These are phyloP conservation scores for Coniochaeta prunicola DNA, from an alignment of 2,329 filamentous ascomycete species.

Conservation along the genomic window DNA sequence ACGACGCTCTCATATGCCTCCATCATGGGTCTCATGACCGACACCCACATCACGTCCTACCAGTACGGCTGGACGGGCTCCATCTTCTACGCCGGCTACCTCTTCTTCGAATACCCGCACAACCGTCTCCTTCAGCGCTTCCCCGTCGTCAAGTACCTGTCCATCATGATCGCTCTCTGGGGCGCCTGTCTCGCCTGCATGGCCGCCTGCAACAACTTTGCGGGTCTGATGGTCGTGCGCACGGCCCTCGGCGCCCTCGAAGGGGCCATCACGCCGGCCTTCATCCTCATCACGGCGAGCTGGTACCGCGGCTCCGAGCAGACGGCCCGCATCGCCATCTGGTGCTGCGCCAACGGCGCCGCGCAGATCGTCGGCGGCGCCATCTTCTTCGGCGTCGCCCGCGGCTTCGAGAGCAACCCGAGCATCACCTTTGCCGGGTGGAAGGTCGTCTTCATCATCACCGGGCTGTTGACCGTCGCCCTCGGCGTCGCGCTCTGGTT, in stretches of 20 bases:
- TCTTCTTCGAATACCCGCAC: conserved; percentile 18
- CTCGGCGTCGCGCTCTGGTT: neutral
- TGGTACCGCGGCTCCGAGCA: neutral
- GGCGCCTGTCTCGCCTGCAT: neutral
- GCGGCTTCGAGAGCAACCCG: neutral
- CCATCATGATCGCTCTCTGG: neutral
- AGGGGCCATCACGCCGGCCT: neutral
- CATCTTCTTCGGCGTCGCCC: neutral
- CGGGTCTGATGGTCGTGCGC: neutral
- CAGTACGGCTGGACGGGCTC: conserved; percentile 32
- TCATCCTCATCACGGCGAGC: neutral
- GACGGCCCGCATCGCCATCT: neutral
- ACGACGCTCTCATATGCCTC: conserved; percentile 56
- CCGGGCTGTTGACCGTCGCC: neutral
- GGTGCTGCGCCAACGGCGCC: neutral
- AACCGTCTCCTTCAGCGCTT: conserved; percentile 23
- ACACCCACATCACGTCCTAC: conserved; percentile 47
- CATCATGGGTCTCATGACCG: conserved; percentile 55
- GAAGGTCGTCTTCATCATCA: neutral
- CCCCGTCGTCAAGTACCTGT: conserved; percentile 22
- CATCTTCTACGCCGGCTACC: conserved; percentile 46
- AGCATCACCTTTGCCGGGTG: neutral
- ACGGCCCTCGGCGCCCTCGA: neutral
- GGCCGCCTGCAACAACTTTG: neutral
- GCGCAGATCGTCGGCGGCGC: neutral